Evolutionary conservation across 768 basidiomycete genomes (phyloP), one percentile per base, ranked within the genome.

Genomic region (Amanita pallidorosea): DNA sequence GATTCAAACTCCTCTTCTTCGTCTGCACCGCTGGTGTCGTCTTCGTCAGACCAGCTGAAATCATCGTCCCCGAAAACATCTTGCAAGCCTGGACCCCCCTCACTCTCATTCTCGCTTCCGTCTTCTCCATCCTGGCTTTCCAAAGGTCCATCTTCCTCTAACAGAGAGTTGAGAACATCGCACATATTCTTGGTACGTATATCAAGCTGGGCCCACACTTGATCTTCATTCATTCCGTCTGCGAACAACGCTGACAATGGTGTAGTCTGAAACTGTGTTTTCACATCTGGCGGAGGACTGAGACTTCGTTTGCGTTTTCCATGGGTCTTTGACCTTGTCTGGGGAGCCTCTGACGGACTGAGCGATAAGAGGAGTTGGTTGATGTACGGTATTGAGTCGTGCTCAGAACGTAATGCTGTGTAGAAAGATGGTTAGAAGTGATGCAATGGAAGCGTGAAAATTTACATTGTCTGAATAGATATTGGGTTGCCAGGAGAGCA

Each of bases 201-300:
- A 61, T 98, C 95, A 49, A 98, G 65, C 67, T 99, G 95, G 36
- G 83, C 84, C 95, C 95, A 99, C 23, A 97, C 71, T 63, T 95
- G 93, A 51, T 89, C 88, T 20, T 79, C 75, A 57, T 82, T 85
- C 79, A 96, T 83, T 15, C 76, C 83, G 18, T 90, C 80, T 11
- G 83, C 70, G 53, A 81, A 87, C 17, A 99, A 75, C 33, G 77
- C 77, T 6, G 79, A 70, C 2, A 97, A 65, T 5, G 93, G 93
- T 0, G 95, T 96, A 22, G 68, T 68, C 46, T 70, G 61, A 45
- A 82, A 70, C 9, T 64, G 49, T 4, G 61, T 43, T 40, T 61
- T 65, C 27, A 63, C 59, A 33, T 53, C 57, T 18, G 63, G 64
- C 13, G 61, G 59, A n/a, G 71, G 55, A 49, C 61, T 61, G 20